Base-by-base conservation (phyloP, 2,329 filamentous ascomycete species). In the Pleomassaria siparia region DNA sequence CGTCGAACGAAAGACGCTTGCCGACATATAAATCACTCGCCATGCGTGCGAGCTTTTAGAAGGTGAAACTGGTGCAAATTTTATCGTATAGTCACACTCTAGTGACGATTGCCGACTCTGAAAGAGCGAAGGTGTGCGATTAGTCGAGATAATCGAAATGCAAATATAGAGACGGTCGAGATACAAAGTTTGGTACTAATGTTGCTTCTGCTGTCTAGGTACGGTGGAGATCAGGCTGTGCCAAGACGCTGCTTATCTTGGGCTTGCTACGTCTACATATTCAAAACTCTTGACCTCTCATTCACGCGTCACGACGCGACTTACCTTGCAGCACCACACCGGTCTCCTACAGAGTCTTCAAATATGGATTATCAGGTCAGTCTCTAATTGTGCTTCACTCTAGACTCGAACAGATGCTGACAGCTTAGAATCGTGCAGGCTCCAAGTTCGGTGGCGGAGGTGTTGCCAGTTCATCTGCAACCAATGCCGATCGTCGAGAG, bases 361-460 rank as follows among this genome's bases (percentile, higher is more conserved):
- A 56, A 3, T 42, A 80, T 80, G 77, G 77, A 80, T 68, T 80
- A 77, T 50, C 76, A 79, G 68, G 77, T 78, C 67, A 46, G 62
- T 35, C 22, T 21, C 15, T 35, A 20, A 15, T 35, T 44, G 15
- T 16, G 13, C 47, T 37, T n/a, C 18, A 24, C 37, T 20, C 24
- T 32, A 30, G 13, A 11, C 20, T 12, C 25, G n/a, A 6, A 4
- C 6, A 25, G 12, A 35, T 55, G 40, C 54, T 63, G 45, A 62
- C 51, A 46, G 21, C 25, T 40, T 40, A 96, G 79, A 96, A 97
- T 73, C 89, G 92, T 64, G 91, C 89, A 54, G 94, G 94, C 67
- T 96, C 91, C 73, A 97, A 97, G 73, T 97, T 97, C 73, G 94
- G 94, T 70, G 94, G 94, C 68, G 94, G 94, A 64, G 94, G 94